Conservation (phyloP, 192 early-diverging fungal species). For the Lobosporangium transversale region DNA sequence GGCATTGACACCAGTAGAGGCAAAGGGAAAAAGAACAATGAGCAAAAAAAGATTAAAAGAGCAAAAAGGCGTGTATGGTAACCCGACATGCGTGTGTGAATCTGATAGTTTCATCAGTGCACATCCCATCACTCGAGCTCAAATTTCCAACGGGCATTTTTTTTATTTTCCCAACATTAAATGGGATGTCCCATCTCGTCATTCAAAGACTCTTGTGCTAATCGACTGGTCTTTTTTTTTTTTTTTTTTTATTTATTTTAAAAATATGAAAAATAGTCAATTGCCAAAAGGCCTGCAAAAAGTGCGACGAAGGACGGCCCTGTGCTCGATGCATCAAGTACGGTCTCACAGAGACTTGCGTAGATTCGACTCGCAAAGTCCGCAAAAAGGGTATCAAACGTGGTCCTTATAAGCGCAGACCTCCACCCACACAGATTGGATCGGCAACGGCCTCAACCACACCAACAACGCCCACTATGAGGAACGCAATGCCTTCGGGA, state of each 20-base stretch:
- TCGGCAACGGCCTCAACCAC: constrained; percentile 32
- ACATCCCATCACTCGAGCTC: too few species aligned
- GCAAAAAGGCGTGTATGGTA: not conserved
- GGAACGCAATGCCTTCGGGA: constrained; percentile 30
- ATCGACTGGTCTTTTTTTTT: not conserved
- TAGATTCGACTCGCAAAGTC: constrained; percentile 82
- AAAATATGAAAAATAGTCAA: constrained; percentile 60
- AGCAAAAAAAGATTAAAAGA: not conserved
- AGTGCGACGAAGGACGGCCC: constrained; percentile 88
- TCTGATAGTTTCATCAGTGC: too few species aligned
- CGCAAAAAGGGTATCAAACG: constrained; percentile 86
- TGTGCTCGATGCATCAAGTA: constrained; percentile 85
- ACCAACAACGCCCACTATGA: constrained; percentile 40
- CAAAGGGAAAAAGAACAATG: not conserved
- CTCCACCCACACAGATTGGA: constrained; percentile 31
- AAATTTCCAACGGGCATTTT: too few species aligned
- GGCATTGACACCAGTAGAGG: not conserved
- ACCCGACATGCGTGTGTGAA: not conserved
- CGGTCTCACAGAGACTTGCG: constrained; percentile 72
- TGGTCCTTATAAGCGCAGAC: constrained; percentile 82
- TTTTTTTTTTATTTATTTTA: not conserved
- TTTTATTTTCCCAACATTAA: too few species aligned
- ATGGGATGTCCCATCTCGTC: not conserved
- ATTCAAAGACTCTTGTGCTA: not conserved
- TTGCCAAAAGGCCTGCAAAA: constrained; percentile 92